Conservation (phyloP, 1,284 basidiomycete genomes). For the Sporisorium iseilematis-ciliati region DNA sequence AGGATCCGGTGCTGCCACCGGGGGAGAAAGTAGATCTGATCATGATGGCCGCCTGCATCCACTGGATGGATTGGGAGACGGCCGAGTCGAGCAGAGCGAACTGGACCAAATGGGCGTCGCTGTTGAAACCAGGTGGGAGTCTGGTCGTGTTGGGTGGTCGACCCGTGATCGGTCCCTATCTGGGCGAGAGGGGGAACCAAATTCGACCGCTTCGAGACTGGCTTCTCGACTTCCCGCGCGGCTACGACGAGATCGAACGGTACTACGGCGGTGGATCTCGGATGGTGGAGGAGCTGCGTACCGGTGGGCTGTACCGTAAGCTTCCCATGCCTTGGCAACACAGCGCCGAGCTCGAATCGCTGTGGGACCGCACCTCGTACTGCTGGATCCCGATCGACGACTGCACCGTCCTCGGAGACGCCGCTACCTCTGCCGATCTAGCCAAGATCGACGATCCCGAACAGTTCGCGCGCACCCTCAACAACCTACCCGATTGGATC, state of each 20-base stretch:
- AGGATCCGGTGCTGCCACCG: constrained; percentile 35
- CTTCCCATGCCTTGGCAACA: constrained; percentile 47
- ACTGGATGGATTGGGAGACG: constrained; percentile 51
- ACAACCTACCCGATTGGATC: constrained; percentile 34
- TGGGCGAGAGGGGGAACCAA: constrained; percentile 31
- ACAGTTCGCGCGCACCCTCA: constrained; percentile 8
- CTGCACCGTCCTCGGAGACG: constrained; percentile 33
- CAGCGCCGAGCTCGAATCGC: constrained; percentile 12
- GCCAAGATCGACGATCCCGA: constrained; percentile 31
- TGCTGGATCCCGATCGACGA: constrained; percentile 50
- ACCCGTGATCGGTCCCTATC: constrained; percentile 42
- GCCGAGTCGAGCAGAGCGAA: constrained; percentile 17
- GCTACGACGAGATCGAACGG: constrained; percentile 24
- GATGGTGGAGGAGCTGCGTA: constrained; percentile 14
- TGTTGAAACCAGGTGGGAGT: constrained; percentile 46
- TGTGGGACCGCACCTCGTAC: constrained; percentile 44
- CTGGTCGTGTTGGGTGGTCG: constrained; percentile 35
- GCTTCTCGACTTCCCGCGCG: constrained; percentile 35
- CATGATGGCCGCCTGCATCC: constrained; percentile 50
- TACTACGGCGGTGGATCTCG: constrained; percentile 17
- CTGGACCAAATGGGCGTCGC: constrained; percentile 41
- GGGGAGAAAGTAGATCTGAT: constrained; percentile 47
- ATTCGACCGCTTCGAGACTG: constrained; percentile 44
- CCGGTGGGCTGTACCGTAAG: constrained; percentile 37
- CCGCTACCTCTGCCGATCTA: constrained; percentile 22